Evolutionary conservation across 2,329 filamentous ascomycete genomes (phyloP).

Genomic region (Phaeosphaeria sp.): DNA sequence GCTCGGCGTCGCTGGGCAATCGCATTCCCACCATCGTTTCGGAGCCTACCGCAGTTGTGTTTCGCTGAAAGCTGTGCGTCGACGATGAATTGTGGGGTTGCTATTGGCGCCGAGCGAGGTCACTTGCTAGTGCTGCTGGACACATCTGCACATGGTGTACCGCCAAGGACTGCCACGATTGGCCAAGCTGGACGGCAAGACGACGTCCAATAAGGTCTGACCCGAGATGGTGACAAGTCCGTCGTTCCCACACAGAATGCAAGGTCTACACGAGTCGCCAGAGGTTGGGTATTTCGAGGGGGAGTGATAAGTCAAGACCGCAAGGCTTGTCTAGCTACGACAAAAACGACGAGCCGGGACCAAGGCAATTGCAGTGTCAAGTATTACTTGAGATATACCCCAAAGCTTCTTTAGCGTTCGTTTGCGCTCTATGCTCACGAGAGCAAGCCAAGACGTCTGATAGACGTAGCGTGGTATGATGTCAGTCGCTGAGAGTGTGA

Average conservation of each 20-base stretch:
- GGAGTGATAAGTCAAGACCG: neutral
- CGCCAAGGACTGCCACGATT: slow-evolving; percentile 7
- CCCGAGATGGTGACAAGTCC: neutral
- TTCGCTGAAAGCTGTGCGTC: neutral
- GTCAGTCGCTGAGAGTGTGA: neutral
- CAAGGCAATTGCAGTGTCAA: neutral
- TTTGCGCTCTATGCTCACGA: neutral
- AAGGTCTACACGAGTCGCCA: neutral
- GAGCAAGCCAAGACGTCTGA: neutral
- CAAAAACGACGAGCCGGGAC: neutral
- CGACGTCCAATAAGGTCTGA: neutral
- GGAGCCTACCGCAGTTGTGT: neutral
- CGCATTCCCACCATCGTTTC: neutral
- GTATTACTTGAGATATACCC: neutral
- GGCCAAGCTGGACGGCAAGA: slow-evolving; percentile 8
- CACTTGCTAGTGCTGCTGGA: slow-evolving; percentile 4
- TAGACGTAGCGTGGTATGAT: neutral
- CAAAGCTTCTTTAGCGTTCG: neutral
- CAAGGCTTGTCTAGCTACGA: neutral
- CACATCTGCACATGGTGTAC: slow-evolving; percentile 2
- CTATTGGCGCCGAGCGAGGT: slow-evolving; percentile 26
- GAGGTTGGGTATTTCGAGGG: neutral
- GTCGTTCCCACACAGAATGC: too few species aligned
- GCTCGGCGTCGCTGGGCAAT: slow-evolving; percentile 17
- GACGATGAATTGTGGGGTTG: slow-evolving; percentile 1